phyloP scores from a whole-genome alignment of 768 basidiomycete species.

The Rhizopogon sp. region DNA sequence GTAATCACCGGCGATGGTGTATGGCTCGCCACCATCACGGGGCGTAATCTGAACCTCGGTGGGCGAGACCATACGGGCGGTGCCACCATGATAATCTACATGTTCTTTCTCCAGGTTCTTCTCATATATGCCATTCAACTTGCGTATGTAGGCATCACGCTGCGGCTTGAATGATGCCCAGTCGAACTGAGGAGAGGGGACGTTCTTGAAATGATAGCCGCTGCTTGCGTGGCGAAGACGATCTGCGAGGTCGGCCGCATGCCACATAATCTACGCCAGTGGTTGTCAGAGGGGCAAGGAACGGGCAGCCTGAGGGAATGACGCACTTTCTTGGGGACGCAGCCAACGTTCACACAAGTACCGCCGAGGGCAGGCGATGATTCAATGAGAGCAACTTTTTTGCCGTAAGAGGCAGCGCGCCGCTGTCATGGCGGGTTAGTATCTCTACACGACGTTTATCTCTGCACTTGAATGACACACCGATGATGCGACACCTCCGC shows the following conservation, averaged over 20 bases:
- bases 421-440: constrained; percentile 44
- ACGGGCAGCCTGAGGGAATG: background rate
- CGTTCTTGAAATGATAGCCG: constrained; percentile 69
- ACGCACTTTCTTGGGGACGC: constrained; percentile 92
- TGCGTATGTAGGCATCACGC: constrained; percentile 91
- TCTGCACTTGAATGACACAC: constrained; percentile 43
- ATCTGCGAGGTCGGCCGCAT: constrained; percentile 86
- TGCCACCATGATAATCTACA: constrained; percentile 83
- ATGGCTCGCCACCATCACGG: constrained; percentile 57
- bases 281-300: background rate
- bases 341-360: constrained; percentile 98
- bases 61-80: constrained; percentile 64
- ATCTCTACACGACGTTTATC: constrained; percentile 8
- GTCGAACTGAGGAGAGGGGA: constrained; percentile 62
- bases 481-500: constrained; percentile 85
- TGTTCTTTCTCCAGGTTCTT: constrained; percentile 82
- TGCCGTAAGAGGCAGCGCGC: constrained; percentile 87
- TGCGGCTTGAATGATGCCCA: constrained; percentile 91
- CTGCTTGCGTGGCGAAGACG: constrained; percentile 69
- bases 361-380: constrained; percentile 73
- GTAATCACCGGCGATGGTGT: constrained; percentile 69
- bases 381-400: constrained; percentile 90
- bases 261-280: constrained; percentile 86
- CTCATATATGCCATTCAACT: constrained; percentile 88
- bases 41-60: constrained; percentile 69